phyloP scores from a whole-genome alignment of 106 monocot species.

The Dendrobium nobile region DNA sequence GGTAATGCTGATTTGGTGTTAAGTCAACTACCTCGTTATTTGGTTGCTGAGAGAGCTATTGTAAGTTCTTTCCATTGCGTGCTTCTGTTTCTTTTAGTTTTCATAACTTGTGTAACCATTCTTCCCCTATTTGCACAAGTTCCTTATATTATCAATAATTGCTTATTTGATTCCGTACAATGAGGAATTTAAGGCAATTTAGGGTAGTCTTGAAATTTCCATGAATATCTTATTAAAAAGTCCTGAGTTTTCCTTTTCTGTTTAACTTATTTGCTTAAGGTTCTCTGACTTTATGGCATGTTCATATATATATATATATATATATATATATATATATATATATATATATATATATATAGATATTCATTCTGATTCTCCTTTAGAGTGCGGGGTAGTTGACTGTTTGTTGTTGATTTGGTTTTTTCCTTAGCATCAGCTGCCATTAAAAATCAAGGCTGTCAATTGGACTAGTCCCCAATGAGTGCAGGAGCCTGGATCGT shows the following conservation, averaged over 20 bases:
- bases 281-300: background rate
- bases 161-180: background rate
- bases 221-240: background rate
- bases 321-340: too few relatives aligned
- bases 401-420: background rate
- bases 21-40: conserved; percentile 58
- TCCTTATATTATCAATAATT: background rate
- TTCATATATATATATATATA: background rate
- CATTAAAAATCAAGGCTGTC: background rate
- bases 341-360: too few relatives aligned
- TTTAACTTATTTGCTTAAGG: background rate
- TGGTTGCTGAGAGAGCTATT: conserved; percentile 91
- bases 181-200: background rate
- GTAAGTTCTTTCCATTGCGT: conserved; percentile 44
- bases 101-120: background rate
- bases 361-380: background rate
- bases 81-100: background rate
- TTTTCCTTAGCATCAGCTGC: background rate
- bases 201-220: background rate
- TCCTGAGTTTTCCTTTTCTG: background rate
- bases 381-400: background rate
- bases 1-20: conserved; percentile 67
- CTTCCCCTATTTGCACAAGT: background rate
- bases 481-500: background rate
- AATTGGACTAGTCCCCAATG: background rate